Evolutionary conservation across 352 stramenopile species (phyloP).

Genomic region (Phytopythium helicoides): DNA sequence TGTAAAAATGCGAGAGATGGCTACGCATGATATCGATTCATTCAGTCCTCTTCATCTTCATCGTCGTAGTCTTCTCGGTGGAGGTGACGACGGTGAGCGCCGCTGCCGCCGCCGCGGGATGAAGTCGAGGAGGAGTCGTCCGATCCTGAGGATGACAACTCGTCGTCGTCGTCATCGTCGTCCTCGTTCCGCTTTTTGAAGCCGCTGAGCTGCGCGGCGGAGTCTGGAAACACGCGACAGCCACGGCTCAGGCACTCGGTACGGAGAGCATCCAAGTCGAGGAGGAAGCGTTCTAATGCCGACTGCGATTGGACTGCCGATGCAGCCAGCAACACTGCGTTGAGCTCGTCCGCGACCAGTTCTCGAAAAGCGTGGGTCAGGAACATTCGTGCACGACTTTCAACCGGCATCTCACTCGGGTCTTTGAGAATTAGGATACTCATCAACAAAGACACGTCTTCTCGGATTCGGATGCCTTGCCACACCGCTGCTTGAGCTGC

Average conservation of each 20-base stretch:
- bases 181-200: conserved; percentile 16
- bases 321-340: conserved; percentile 22
- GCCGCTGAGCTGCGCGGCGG: conserved; percentile 7
- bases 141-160: conserved; percentile 28
- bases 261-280: conserved; percentile 23
- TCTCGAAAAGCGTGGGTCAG: conserved; percentile 36
- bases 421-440: conserved; percentile 35
- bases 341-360: conserved; percentile 39
- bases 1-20: too few species aligned
- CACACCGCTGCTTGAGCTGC: conserved; percentile 5
- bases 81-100: conserved; percentile 21
- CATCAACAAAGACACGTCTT: conserved; percentile 23
- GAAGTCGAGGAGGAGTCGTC: conserved; percentile 31
- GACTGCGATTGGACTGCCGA: conserved; percentile 9
- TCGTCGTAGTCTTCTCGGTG: conserved; percentile 28
- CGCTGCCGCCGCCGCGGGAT: too few species aligned
- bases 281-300: conserved; percentile 39
- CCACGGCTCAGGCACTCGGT: conserved; percentile 31
- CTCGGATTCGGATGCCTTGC: neutral
- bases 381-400: conserved; percentile 27
- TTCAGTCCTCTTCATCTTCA: neutral
- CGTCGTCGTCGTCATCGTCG: conserved; percentile 6
- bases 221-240: conserved; percentile 38
- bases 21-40: neutral
- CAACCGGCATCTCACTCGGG: conserved; percentile 20